Base-by-base conservation (phyloP, 345 rosid species). In the Odontarrhena argentea region DNA sequence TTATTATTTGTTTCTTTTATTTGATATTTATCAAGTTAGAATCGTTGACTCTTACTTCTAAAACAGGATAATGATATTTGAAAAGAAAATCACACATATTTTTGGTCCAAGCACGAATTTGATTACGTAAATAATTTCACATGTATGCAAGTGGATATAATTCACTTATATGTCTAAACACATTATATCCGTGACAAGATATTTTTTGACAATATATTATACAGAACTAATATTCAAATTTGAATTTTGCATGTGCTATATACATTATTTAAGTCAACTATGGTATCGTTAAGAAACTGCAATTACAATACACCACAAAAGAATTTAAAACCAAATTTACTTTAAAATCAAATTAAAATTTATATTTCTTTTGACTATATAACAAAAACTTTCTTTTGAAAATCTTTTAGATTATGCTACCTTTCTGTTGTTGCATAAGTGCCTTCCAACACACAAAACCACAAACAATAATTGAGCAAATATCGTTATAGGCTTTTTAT, bases 51-150 rank as follows among this genome's bases (percentile, higher is more conserved):
- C 51, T 38, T 30, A 30, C n/a, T 50, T 47, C 15, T 57, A 57
- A 18, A 18, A 50, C 9, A 72, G 8, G 71, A 72, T 65, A 65
- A 72, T 34, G 53, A 14, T 42, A 49, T 34, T 72, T 73, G 76
- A 73, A 59, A 65, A 57, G 14, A 50, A 65, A 54, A 64, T 5
- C 36, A 48, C 3, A 32, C 25, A 55, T 41, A 67, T 53, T 64
- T 64, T 56, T 56, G 53, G 60, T 43, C 47, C 46, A 55, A 63
- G 14, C 52, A 40, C 1, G 53, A 64, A 22, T 41, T 60, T 64
- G 57, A 60, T 72, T 57, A 58, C 76, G 76, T 64, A 34, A 42
- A 13, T 50, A 65, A 58, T 26, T 65, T 49, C 43, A 56, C 54
- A 0, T 64, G 9, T 15, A 51, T 38, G 58, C 60, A 40, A 41